A percentile compares a stretch with the other conserved stretches of the same genome.
phyloP scores from a whole-genome alignment of 345 rosid species.

The Viola odorata region DNA sequence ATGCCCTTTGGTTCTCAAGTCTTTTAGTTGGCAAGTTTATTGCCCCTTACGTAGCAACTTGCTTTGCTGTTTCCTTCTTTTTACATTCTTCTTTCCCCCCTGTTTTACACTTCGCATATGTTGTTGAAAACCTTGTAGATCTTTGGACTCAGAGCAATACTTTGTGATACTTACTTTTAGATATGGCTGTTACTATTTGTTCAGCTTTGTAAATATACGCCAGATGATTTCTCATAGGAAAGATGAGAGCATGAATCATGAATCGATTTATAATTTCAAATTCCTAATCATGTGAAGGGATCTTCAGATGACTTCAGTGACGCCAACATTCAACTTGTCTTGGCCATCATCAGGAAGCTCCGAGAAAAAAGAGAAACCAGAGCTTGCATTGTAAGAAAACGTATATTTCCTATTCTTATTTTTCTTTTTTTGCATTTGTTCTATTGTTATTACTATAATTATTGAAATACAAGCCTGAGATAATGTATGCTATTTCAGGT shows the following conservation, averaged over 20 bases:
- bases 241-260: conserved; percentile 5
- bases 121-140: no score
- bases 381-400: conserved; percentile 68
- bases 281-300: conserved; percentile 62
- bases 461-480: conserved; percentile 1
- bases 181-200: background rate
- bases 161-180: no score
- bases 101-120: background rate
- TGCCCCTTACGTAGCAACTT: background rate
- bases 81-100: background rate
- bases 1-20: conserved; percentile 13
- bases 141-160: no score
- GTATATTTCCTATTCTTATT: conserved; percentile 6
- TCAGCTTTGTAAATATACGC: background rate
- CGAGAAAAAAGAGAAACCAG: conserved; percentile 60
- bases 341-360: conserved; percentile 73
- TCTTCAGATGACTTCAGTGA: conserved; percentile 95
- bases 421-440: conserved; percentile 9
- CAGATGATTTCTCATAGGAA: conserved; percentile 1
- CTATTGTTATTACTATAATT: no score
- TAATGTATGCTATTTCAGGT: conserved; percentile 42
- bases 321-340: conserved; percentile 84
- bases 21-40: conserved; percentile 5
- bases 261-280: conserved; percentile 23
- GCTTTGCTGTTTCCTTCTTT: background rate